Evolutionary conservation across 192 early-diverging fungal species (phyloP), one percentile per base, ranked within the genome.

Genomic region (Umbelopsis sp.): DNA sequence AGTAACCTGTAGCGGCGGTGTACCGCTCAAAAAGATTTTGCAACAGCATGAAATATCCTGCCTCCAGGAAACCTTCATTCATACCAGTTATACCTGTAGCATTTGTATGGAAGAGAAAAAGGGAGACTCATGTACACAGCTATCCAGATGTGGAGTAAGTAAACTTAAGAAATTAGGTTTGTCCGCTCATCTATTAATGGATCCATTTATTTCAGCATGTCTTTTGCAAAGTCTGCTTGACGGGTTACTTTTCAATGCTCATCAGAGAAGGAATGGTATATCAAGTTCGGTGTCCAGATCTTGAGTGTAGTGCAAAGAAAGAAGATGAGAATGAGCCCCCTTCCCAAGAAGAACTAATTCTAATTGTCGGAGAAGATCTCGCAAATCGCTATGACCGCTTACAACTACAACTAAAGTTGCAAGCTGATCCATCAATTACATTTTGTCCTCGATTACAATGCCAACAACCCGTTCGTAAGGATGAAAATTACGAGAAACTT

Each of bases 201-300:
- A 14, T 34, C 32, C 56, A 36, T 5, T 12, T 1, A 17, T 34
- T 62, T 2, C 29, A 69, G 65, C 76, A 77, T 47, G 76, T 77
- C 17, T 77, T 77, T 51, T 77, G 76, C 52, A 49, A 65, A 65
- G 24, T 47, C 0, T 77, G 76, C 54, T 31, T 77, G 24, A 34
- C 66, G 24, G 68, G 67, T 36, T 77, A 77, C 65, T 77, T 77
- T 66, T 20, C 16, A 17, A 77, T 77, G 71, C 50, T 77, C 24
- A 74, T 77, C 41, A 65, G 72, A 8, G 76, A 77, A 56, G 76
- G 76, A 3, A 32, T 74, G 29, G 31, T 72, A 10, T 32, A 34
- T 24, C 76, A 77, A 72, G 72, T 77, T 22, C 66, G 69, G 11
- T 77, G 76, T 45, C 76, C 76, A 14, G 76, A 77, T 34, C 66